Evolutionary conservation across 2,329 filamentous ascomycete species (phyloP).

Genomic region (Phialophora verrucosa): DNA sequence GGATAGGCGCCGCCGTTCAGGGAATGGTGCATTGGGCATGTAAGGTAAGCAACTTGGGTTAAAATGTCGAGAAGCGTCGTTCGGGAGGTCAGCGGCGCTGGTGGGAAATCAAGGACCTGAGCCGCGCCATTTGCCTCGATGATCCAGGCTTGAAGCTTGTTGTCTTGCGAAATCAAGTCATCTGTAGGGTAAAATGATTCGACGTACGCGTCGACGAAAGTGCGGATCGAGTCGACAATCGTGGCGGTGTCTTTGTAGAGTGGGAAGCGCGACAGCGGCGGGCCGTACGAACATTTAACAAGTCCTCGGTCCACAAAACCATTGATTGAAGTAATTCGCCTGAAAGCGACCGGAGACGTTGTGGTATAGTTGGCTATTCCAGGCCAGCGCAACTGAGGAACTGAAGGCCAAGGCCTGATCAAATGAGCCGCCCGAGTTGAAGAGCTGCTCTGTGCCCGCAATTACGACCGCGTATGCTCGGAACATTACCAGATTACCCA

Average conservation of each 20-base stretch:
- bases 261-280: neutral
- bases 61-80: conserved; percentile 1
- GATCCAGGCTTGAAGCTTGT: conserved; percentile 1
- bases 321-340: neutral
- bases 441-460: neutral
- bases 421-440: neutral
- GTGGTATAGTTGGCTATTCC: neutral
- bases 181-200: neutral
- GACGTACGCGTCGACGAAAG: neutral
- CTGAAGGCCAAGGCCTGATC: neutral
- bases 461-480: neutral
- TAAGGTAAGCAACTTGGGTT: neutral
- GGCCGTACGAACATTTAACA: neutral
- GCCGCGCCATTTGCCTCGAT: neutral
- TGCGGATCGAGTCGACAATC: neutral
- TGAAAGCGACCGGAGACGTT: neutral
- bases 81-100: neutral
- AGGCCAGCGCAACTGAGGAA: neutral
- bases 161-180: neutral
- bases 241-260: neutral
- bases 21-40: neutral
- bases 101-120: neutral
- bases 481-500: neutral
- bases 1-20: neutral
- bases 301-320: neutral